Conservation (phyloP, 495 filamentous ascomycete genomes). For the Penicillium diatomitis region DNA sequence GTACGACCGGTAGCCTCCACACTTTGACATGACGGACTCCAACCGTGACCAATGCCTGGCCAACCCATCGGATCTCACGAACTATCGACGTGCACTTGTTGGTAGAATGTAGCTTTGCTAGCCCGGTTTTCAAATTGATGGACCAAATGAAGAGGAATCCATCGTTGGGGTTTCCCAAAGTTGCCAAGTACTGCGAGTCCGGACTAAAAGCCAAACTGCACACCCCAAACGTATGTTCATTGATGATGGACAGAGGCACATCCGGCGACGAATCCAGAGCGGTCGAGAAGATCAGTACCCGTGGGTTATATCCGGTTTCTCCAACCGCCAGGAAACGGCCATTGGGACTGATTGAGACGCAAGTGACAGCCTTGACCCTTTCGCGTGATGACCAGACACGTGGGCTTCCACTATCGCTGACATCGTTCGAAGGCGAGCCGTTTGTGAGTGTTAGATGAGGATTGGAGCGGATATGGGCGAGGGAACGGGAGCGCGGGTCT, state of each 20-base stretch:
- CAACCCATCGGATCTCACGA: slow-evolving; percentile 82
- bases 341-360: slow-evolving; percentile 82
- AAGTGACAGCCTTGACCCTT: slow-evolving; percentile 92
- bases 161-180: slow-evolving; percentile 79
- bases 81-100: slow-evolving; percentile 87
- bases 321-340: slow-evolving; percentile 84
- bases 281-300: slow-evolving; percentile 82
- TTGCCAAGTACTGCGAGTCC: slow-evolving; percentile 80
- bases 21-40: slow-evolving; percentile 90
- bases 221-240: slow-evolving; percentile 86
- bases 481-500: slow-evolving; percentile 27
- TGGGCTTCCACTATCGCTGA: slow-evolving; percentile 51
- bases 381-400: slow-evolving; percentile 80
- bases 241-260: slow-evolving; percentile 72
- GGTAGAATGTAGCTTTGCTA: slow-evolving; percentile 78
- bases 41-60: slow-evolving; percentile 58
- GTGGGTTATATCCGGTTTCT: slow-evolving; percentile 90
- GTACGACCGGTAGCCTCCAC: slow-evolving; percentile 68
- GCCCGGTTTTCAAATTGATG: slow-evolving; percentile 72
- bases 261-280: slow-evolving; percentile 66
- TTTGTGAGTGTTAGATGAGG: slow-evolving; percentile 19
- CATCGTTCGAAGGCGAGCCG: slow-evolving; percentile 34
- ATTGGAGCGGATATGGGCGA: slow-evolving; percentile 24
- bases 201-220: slow-evolving; percentile 81
- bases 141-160: slow-evolving; percentile 91